These are phyloP conservation scores for Paradendryphiella salina DNA, from an alignment of 2,329 filamentous ascomycete genomes.

Conservation along the genomic window DNA sequence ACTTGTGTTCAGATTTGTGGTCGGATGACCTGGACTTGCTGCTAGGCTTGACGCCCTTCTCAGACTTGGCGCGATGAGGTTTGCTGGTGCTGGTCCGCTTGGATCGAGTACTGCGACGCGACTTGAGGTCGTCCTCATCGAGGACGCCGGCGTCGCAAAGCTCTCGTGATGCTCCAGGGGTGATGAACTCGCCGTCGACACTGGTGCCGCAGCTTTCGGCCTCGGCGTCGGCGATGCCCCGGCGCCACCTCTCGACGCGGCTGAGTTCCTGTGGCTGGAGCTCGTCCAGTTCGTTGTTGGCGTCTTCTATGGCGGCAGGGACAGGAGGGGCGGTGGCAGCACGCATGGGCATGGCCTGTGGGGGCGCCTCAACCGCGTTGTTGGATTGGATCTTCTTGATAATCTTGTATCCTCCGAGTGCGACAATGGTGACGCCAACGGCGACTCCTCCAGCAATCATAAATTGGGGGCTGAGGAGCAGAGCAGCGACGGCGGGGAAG, in stretches of 20 bases:
- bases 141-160: conserved; percentile 52
- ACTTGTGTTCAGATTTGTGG: conserved; percentile 1
- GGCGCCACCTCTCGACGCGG: conserved; percentile 64
- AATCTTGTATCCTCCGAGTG: conserved; percentile 96
- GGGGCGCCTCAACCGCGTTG: conserved; percentile 40
- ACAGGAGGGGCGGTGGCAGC: conserved; percentile 12
- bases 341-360: conserved; percentile 17
- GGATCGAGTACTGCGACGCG: conserved; percentile 34
- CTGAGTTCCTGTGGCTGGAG: conserved; percentile 61
- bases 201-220: conserved; percentile 60
- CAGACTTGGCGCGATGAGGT: conserved; percentile 35
- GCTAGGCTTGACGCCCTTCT: conserved; percentile 31
- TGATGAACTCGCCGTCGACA: conserved; percentile 68
- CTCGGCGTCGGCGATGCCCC: conserved; percentile 64
- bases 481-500: conserved; percentile 81
- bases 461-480: conserved; percentile 90
- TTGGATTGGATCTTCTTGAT: conserved; percentile 75
- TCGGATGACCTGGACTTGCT: conserved; percentile 16
- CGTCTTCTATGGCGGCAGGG: conserved; percentile 10
- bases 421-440: conserved; percentile 91
- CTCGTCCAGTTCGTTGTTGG: conserved; percentile 55
- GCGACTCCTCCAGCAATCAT: conserved; percentile 88
- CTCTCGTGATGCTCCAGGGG: conserved; percentile 56
- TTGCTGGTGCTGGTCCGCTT: conserved; percentile 25
- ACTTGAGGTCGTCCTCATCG: conserved; percentile 54